These are phyloP conservation scores for Penicillium brevicompactum DNA, from an alignment of 2,329 filamentous ascomycete species.

Conservation along the genomic window DNA sequence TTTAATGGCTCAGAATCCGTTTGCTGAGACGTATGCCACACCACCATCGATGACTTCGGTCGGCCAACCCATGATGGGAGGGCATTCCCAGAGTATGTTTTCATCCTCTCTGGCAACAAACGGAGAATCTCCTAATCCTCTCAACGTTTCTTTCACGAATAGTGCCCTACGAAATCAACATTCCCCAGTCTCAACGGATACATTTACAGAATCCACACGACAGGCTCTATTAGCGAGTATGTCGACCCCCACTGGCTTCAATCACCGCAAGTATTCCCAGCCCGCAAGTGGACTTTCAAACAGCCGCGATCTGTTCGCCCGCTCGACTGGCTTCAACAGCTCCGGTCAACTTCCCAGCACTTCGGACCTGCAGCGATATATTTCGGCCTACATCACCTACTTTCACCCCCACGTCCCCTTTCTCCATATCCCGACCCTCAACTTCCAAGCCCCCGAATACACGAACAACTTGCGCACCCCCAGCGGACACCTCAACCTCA, in stretches of 20 bases:
- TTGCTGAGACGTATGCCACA: slow-evolving; percentile 73
- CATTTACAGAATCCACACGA: slow-evolving; percentile 67
- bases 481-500: slow-evolving; percentile 53
- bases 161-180: slow-evolving; percentile 64
- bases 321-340: slow-evolving; percentile 39
- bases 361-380: slow-evolving; percentile 83
- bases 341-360: slow-evolving; percentile 71
- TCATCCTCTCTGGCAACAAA: slow-evolving; percentile 47
- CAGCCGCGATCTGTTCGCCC: slow-evolving; percentile 39
- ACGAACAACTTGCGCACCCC: slow-evolving; percentile 62
- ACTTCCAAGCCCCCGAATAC: slow-evolving; percentile 78
- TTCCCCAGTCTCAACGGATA: slow-evolving; percentile 63
- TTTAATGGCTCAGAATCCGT: slow-evolving; percentile 68
- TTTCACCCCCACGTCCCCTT: slow-evolving; percentile 97
- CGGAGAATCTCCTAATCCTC: slow-evolving; percentile 50
- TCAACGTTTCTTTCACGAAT: slow-evolving; percentile 55
- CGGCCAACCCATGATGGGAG: slow-evolving; percentile 71
- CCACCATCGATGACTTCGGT: slow-evolving; percentile 74
- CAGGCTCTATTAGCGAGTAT: slow-evolving; percentile 64
- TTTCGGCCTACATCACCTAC: slow-evolving; percentile 84
- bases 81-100: slow-evolving; percentile 58
- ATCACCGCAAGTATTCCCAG: slow-evolving; percentile 62
- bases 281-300: slow-evolving; percentile 55
- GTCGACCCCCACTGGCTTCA: slow-evolving; percentile 60
- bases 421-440: slow-evolving; percentile 85